phyloP scores from a whole-genome alignment of 208 protist genomes.

The Leishmania arabica region DNA sequence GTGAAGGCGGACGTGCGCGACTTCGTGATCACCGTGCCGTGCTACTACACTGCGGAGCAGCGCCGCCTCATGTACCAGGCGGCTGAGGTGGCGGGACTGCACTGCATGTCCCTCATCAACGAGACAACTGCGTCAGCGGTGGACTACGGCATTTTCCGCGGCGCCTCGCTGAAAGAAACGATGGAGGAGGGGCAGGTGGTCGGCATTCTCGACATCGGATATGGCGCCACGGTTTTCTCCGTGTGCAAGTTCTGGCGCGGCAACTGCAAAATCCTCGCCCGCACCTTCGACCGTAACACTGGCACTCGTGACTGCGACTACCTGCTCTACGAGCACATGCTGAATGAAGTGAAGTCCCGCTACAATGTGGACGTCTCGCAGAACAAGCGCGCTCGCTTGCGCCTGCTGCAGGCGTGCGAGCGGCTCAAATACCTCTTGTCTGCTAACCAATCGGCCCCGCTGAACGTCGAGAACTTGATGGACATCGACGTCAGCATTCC shows the following conservation, averaged over 20 bases:
- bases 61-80: constrained; percentile 82
- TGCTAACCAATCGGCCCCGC: constrained; percentile 75
- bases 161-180: constrained; percentile 72
- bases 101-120: constrained; percentile 91
- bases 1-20: constrained; percentile 65
- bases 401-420: constrained; percentile 86
- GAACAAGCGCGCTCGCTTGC: constrained; percentile 82
- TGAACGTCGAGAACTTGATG: constrained; percentile 93
- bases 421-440: constrained; percentile 92
- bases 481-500: constrained; percentile 92
- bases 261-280: constrained; percentile 81
- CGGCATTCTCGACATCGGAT: constrained; percentile 90
- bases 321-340: constrained; percentile 77
- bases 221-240: constrained; percentile 76
- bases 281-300: constrained; percentile 79
- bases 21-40: constrained; percentile 85
- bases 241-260: constrained; percentile 84
- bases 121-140: constrained; percentile 89
- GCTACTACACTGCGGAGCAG: constrained; percentile 90
- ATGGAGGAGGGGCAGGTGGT: constrained; percentile 84
- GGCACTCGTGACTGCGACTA: constrained; percentile 90
- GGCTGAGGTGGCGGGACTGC: constrained; percentile 82
- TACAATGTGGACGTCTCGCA: constrained; percentile 88
- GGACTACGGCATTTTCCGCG: constrained; percentile 93
- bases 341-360: constrained; percentile 74